A percentile compares a stretch with the other conserved stretches of the same genome.
These are phyloP conservation scores for Carex parvula DNA, from an alignment of 176 grass and related monocot genomes.

Conservation along the genomic window DNA sequence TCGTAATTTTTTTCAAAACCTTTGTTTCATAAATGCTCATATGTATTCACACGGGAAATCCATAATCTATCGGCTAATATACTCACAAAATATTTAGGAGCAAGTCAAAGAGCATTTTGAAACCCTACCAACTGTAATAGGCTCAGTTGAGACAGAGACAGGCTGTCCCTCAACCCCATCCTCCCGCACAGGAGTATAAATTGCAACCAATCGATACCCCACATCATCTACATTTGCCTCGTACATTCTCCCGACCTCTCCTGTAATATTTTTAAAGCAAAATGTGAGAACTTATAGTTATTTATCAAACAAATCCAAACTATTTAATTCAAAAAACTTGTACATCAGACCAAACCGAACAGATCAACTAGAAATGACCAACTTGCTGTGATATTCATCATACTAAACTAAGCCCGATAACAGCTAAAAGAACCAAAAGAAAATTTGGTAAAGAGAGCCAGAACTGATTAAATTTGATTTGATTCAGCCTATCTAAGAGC, in stretches of 20 bases:
- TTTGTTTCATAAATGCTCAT: not conserved
- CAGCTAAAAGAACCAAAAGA: not conserved
- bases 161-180: slow-evolving; percentile 87
- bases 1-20: not conserved
- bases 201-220: slow-evolving; percentile 84
- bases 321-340: slow-evolving; percentile 2
- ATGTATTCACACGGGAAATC: not conserved
- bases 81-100: not conserved
- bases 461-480: not conserved
- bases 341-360: not conserved
- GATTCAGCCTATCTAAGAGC: not conserved
- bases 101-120: not conserved
- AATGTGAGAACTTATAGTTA: not conserved
- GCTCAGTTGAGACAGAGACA: slow-evolving; percentile 88
- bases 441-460: not conserved
- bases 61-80: not conserved
- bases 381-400: not conserved
- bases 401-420: not conserved
- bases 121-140: slow-evolving; percentile 82
- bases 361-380: not conserved
- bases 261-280: slow-evolving; percentile 36
- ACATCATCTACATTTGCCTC: slow-evolving; percentile 98
- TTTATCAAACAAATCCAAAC: not conserved
- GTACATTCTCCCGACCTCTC: slow-evolving; percentile 74
- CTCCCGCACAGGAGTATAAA: slow-evolving; percentile 92